Percentiles rank a stretch among this genome's conserved stretches.
These are phyloP conservation scores for Juncus effusus DNA, from an alignment of 176 grass and related monocot genomes.

Conservation along the genomic window DNA sequence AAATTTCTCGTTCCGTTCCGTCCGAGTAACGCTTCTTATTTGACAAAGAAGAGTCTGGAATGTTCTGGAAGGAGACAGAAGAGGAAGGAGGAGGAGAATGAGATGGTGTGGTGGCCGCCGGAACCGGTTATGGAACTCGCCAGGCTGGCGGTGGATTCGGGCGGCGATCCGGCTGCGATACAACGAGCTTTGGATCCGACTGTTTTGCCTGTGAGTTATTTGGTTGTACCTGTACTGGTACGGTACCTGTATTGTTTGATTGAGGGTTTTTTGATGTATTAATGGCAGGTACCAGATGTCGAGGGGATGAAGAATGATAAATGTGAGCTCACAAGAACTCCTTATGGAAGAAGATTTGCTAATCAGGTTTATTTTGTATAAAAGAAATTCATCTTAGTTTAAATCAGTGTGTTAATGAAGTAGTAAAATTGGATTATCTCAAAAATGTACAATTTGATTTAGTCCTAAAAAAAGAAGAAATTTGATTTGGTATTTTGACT, in stretches of 20 bases:
- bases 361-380: constrained; percentile 30
- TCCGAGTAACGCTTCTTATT: constrained; percentile 16
- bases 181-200: constrained; percentile 68
- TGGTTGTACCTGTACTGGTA: constrained; percentile 49
- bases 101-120: constrained; percentile 90
- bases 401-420: no score
- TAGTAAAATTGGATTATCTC: no score
- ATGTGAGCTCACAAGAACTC: constrained; percentile 78
- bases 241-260: neutral
- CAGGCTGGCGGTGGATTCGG: constrained; percentile 65
- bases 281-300: constrained; percentile 68
- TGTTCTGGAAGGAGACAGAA: neutral
- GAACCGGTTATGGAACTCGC: constrained; percentile 76
- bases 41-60: constrained; percentile 33
- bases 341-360: constrained; percentile 62
- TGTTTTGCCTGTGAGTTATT: constrained; percentile 50
- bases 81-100: constrained; percentile 27
- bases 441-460: neutral
- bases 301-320: constrained; percentile 51
- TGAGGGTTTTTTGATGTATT: neutral
- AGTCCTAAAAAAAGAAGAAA: neutral
- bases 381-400: no score
- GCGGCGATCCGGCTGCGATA: constrained; percentile 65
- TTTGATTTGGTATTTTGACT: no score
- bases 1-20: constrained; percentile 56